Conservation (phyloP, 345 rosid genomes). For the Turnera subulata region DNA sequence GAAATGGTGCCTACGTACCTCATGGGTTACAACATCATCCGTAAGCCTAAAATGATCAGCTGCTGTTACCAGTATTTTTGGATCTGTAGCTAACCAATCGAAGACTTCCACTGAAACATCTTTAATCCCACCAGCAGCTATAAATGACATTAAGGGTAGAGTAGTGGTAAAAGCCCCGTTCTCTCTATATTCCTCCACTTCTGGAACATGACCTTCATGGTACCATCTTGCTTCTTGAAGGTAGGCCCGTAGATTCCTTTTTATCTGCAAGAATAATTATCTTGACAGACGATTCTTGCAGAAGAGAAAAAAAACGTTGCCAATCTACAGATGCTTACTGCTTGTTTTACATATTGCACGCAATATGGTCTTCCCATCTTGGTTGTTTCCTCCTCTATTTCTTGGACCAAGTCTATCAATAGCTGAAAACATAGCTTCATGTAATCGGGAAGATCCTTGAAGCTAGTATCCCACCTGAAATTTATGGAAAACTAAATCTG, state of each 20-base stretch:
- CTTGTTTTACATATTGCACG: not conserved
- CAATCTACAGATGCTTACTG: not conserved
- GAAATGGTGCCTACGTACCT: not conserved
- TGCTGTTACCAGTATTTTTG: slow-evolving; percentile 11
- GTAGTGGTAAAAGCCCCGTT: not conserved
- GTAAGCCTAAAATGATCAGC: slow-evolving; percentile 12
- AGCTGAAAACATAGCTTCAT: not conserved
- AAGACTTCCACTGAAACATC: slow-evolving; percentile 17
- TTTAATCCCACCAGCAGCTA: slow-evolving; percentile 14
- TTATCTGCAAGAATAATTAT: not conserved
- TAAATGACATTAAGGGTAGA: not conserved
- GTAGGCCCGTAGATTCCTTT: not conserved
- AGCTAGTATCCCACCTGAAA: slow-evolving; percentile 10
- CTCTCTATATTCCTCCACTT: slow-evolving; percentile 14
- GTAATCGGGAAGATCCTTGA: slow-evolving; percentile 5
- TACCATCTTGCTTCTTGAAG: slow-evolving; percentile 2
- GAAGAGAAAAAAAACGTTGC: too few species aligned
- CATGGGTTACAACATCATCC: slow-evolving; percentile 23
- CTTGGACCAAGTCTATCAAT: not conserved
- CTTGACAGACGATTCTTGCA: not conserved
- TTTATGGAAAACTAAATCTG: not conserved
- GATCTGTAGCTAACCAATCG: slow-evolving; percentile 17
- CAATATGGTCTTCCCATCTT: slow-evolving; percentile 2
- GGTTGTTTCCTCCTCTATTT: not conserved
- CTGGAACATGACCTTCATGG: slow-evolving; percentile 1